Base-by-base conservation (phyloP, 2,329 filamentous ascomycete species). In the Aspergillus hortae region DNA sequence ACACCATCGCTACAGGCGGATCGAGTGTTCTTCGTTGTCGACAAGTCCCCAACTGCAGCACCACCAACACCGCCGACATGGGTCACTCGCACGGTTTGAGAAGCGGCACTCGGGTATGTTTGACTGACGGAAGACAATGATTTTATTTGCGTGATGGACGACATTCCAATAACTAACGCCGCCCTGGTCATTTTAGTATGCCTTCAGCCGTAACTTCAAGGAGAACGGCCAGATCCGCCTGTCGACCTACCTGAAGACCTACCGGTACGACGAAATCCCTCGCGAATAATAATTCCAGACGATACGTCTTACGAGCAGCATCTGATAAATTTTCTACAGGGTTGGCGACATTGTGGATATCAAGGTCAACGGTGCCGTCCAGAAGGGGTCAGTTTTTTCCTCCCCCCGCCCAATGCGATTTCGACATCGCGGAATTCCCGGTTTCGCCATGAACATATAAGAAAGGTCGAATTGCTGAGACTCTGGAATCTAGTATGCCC, bases 271-370 rank as follows among this genome's bases (percentile, higher is more conserved):
- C 58, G 52, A 55, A 50, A 36, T 38, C 4, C 40, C 42, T 49
- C 46, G 51, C 44, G 52, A 44, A 44, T 51, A 62, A 55, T 56
- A 51, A 56, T 47, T 52, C 54, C 43, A 48, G 19, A 23, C 44
- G 40, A 40, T 46, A 41, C 21, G 53, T 51, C 44, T 49, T 57
- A 56, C 59, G 49, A 53, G 38, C 51, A 70, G 68, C 59, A 53
- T 68, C 77, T 84, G 71, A 86, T 72, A n/a, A 46, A 55, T 63
- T 55, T 58, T 56, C 60, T 63, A 57, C 69, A 90, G 87, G 77
- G 94, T 99, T 73, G 94, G 94, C 77, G 94, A 99, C 74, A 96
- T 97, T 69, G 94, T 99, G 73, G 94, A 99, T 77, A 90, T 99
- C 77, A 95, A 95, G 81, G 89, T 89, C 74, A 97, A 99, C 83